Percentiles rank a stretch among this genome's conserved stretches.
Evolutionary conservation across 73 alveolate genomes (phyloP).

Genomic region (Durusdinium trenchii): DNA sequence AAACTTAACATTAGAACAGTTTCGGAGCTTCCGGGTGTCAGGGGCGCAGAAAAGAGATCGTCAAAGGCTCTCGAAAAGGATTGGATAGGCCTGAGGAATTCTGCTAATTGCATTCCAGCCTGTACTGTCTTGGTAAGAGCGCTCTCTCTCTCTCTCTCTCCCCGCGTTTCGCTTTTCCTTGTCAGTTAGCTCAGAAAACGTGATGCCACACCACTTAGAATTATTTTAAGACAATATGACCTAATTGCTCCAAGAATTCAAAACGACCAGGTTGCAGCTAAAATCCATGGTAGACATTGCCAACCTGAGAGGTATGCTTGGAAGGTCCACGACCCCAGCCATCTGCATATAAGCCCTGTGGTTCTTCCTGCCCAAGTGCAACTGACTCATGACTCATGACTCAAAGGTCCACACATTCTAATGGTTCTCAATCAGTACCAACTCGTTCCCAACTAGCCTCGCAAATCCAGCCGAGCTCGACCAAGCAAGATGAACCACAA

Average conservation of each 20-base stretch:
- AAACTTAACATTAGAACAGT: no score
- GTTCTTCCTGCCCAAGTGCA: conserved; percentile 2
- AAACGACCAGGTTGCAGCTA: neutral
- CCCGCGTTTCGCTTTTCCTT: no score
- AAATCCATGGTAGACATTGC: neutral
- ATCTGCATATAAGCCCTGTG: conserved; percentile 49
- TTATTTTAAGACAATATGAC: neutral
- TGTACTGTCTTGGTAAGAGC: no score
- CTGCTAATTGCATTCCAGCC: no score
- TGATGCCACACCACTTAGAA: no score
- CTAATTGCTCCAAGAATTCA: neutral
- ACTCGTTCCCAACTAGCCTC: conserved; percentile 13
- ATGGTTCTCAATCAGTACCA: neutral
- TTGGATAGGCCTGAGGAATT: no score
- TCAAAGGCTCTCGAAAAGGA: no score
- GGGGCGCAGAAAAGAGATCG: no score
- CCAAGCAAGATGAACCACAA: conserved; percentile 22
- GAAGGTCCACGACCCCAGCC: conserved; percentile 87
- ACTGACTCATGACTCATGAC: neutral
- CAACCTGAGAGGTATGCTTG: neutral
- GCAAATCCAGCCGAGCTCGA: conserved; percentile 62
- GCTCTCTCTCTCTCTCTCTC: no score
- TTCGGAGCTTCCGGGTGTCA: no score
- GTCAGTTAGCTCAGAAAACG: no score
- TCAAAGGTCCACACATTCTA: neutral